Percentiles rank a stretch among this genome's conserved stretches.
These are phyloP conservation scores for Russula ochroleuca DNA, from an alignment of 768 basidiomycete genomes.

Conservation along the genomic window DNA sequence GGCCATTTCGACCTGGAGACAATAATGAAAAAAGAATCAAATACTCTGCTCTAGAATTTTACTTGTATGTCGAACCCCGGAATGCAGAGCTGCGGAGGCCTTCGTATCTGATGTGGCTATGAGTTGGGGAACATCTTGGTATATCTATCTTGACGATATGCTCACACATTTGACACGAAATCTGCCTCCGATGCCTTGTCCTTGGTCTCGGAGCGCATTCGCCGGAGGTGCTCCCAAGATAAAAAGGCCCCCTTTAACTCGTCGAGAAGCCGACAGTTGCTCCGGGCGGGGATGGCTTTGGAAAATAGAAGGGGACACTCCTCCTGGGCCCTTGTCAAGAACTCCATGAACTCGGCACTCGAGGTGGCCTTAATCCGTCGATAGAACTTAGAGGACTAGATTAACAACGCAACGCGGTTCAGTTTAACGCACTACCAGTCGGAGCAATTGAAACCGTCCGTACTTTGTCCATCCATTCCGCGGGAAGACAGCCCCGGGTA, in stretches of 20 bases:
- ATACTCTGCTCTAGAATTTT: conserved; percentile 10
- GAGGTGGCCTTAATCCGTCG: conserved; percentile 31
- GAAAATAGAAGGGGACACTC: conserved; percentile 42
- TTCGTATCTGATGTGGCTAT: conserved; percentile 40
- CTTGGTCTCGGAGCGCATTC: conserved; percentile 41
- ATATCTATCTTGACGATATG: neutral
- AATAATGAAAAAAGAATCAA: conserved; percentile 15
- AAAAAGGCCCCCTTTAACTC: conserved; percentile 41
- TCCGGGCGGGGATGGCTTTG: conserved; percentile 25
- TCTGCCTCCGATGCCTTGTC: conserved; percentile 54
- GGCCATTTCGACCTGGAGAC: conserved; percentile 44
- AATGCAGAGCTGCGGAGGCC: conserved; percentile 46
- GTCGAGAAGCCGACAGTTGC: conserved; percentile 34
- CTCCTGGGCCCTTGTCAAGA: conserved; percentile 36
- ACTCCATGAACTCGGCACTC: conserved; percentile 33
- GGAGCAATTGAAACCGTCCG: neutral
- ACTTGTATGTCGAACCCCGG: conserved; percentile 43
- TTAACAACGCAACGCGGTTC: neutral
- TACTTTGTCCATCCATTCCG: conserved; percentile 44
- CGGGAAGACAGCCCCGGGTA: conserved; percentile 37
- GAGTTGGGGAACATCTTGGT: neutral
- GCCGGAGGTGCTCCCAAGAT: conserved; percentile 44
- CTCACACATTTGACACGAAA: conserved; percentile 52
- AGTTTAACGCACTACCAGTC: neutral
- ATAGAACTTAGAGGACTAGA: conserved; percentile 32